phyloP scores from a whole-genome alignment of 306 rosid genomes.

The Ceratonia siliqua region DNA sequence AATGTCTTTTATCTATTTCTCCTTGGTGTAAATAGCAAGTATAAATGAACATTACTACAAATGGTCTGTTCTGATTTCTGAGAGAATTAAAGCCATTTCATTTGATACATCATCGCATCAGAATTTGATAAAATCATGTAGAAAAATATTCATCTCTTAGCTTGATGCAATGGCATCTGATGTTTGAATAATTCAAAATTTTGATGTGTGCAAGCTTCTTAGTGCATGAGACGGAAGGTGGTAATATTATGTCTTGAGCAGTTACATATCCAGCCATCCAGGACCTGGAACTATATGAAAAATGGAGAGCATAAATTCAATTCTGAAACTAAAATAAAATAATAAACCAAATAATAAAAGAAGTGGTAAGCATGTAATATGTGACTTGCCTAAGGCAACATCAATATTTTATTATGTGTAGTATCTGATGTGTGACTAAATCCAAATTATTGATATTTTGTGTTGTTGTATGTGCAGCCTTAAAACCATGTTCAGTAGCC shows the following conservation, averaged over 20 bases:
- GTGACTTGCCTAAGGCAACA: too few species aligned
- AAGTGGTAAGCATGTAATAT: too few species aligned
- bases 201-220: not conserved
- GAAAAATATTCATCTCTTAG: not conserved
- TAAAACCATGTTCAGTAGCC: conserved; percentile 65
- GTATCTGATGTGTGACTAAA: conserved; percentile 1
- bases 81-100: conserved; percentile 11
- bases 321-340: too few species aligned
- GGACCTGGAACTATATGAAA: too few species aligned
- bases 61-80: not conserved
- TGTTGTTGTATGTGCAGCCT: conserved; percentile 72
- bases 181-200: conserved; percentile 19
- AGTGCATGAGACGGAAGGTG: too few species aligned
- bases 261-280: too few species aligned
- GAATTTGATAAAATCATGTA: not conserved
- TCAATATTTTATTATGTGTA: too few species aligned
- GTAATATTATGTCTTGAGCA: too few species aligned
- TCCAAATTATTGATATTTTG: conserved; percentile 31
- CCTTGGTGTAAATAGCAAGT: not conserved
- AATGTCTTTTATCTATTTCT: not conserved
- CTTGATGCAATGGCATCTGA: not conserved
- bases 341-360: too few species aligned
- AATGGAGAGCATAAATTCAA: too few species aligned
- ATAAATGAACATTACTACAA: not conserved
- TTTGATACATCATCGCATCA: conserved; percentile 6